These are phyloP conservation scores for Blastobotrys persicus DNA, from an alignment of 1,139 yeast genomes.

Conservation along the genomic window DNA sequence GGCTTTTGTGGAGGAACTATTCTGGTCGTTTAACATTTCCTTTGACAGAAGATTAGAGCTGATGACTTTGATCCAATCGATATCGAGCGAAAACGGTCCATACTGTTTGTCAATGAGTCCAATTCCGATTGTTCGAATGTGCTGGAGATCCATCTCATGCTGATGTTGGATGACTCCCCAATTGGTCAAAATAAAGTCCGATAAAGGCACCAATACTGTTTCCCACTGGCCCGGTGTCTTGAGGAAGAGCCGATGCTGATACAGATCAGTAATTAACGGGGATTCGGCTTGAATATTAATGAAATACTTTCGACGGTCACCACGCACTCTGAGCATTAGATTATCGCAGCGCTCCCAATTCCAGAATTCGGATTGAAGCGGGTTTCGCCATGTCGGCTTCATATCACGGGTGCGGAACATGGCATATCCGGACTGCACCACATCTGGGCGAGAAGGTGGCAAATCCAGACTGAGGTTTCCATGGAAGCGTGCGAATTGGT, in stretches of 20 bases:
- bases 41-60: slow-evolving; percentile 22
- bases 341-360: slow-evolving; percentile 61
- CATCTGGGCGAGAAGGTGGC: slow-evolving; percentile 67
- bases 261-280: slow-evolving; percentile 73
- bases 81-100: slow-evolving; percentile 69
- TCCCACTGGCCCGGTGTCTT: slow-evolving; percentile 82
- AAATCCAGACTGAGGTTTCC: slow-evolving; percentile 73
- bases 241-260: slow-evolving; percentile 76
- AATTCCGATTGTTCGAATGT: slow-evolving; percentile 71
- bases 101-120: slow-evolving; percentile 77
- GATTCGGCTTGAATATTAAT: slow-evolving; percentile 80
- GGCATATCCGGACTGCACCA: slow-evolving; percentile 76
- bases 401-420: slow-evolving; percentile 75
- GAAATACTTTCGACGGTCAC: slow-evolving; percentile 72
- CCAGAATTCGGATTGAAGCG: slow-evolving; percentile 43
- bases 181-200: slow-evolving; percentile 78
- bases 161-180: slow-evolving; percentile 78
- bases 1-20: slow-evolving; percentile 3
- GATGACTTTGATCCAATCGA: slow-evolving; percentile 69
- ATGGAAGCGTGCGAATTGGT: slow-evolving; percentile 54
- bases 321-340: slow-evolving; percentile 67
- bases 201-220: slow-evolving; percentile 71
- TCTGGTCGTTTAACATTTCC: slow-evolving; percentile 12
- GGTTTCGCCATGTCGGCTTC: slow-evolving; percentile 31
- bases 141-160: slow-evolving; percentile 59